A percentile compares a stretch with the other conserved stretches of the same genome.
Evolutionary conservation across 129 eudicot genomes (phyloP).

Genomic region (Pittosporum tobira): DNA sequence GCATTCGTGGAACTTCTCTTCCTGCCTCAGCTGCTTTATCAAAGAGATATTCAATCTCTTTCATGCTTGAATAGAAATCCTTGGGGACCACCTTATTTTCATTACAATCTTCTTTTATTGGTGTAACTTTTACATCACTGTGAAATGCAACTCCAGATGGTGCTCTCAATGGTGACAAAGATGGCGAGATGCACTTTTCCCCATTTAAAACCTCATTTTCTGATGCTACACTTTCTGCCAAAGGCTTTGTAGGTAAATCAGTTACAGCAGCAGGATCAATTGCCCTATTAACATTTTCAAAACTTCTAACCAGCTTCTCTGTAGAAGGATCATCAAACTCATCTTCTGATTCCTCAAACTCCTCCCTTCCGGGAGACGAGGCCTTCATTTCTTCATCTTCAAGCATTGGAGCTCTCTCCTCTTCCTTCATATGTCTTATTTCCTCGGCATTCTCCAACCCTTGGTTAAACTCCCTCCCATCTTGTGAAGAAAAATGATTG

Average conservation of each 20-base stretch:
- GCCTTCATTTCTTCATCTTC: slow-evolving; percentile 39
- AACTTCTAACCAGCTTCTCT: slow-evolving; percentile 66
- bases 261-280: slow-evolving; percentile 26
- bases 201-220: slow-evolving; percentile 41
- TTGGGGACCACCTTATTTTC: slow-evolving; percentile 55
- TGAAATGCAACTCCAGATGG: slow-evolving; percentile 28
- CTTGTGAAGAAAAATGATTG: slow-evolving; percentile 47
- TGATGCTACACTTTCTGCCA: slow-evolving; percentile 30
- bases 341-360: slow-evolving; percentile 62
- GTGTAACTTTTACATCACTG: slow-evolving; percentile 37
- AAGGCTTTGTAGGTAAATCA: slow-evolving; percentile 29
- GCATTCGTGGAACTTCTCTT: slow-evolving; percentile 89
- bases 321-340: slow-evolving; percentile 85
- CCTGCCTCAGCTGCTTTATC: slow-evolving; percentile 80
- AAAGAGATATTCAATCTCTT: slow-evolving; percentile 72
- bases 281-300: slow-evolving; percentile 61
- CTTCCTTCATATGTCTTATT: slow-evolving; percentile 19
- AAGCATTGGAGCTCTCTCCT: slow-evolving; percentile 24
- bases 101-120: slow-evolving; percentile 29
- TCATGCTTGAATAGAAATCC: slow-evolving; percentile 74
- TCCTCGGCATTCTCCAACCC: slow-evolving; percentile 25
- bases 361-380: slow-evolving; percentile 26
- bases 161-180: slow-evolving; percentile 54
- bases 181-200: slow-evolving; percentile 45
- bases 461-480: slow-evolving; percentile 30